Conservation (phyloP, 495 filamentous ascomycete species). For the Neurospora sp. region DNA sequence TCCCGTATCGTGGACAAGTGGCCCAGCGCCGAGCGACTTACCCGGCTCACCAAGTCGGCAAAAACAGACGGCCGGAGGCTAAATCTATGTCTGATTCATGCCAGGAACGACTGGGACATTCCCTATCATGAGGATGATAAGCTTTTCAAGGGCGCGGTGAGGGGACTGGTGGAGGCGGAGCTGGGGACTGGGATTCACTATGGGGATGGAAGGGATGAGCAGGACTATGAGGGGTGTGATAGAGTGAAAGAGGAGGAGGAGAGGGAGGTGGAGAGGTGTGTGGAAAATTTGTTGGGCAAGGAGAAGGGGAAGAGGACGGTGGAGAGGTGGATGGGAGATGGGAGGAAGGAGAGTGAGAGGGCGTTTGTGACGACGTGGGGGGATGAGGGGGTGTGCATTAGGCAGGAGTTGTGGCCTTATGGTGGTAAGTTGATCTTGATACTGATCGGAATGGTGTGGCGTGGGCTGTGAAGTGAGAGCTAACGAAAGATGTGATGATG, state of each 20-base stretch:
- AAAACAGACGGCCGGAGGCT: constrained; percentile 34
- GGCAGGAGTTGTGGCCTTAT: constrained; percentile 45
- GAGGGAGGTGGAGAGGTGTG: constrained; percentile 20
- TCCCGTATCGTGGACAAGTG: constrained; percentile 43
- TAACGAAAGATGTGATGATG: neutral
- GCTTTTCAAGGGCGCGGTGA: constrained; percentile 43
- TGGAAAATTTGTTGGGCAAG: neutral
- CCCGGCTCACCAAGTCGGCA: constrained; percentile 33
- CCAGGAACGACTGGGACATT: constrained; percentile 67
- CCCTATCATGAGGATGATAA: constrained; percentile 52
- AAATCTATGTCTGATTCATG: constrained; percentile 65
- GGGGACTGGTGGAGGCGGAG: constrained; percentile 33
- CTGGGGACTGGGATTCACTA: neutral
- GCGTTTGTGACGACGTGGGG: constrained; percentile 32
- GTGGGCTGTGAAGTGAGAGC: neutral
- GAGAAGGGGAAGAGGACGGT: constrained; percentile 34
- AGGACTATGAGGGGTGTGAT: neutral
- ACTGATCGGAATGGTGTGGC: neutral
- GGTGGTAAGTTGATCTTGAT: constrained; percentile 38
- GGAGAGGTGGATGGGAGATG: constrained; percentile 21
- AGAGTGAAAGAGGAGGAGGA: constrained; percentile 18
- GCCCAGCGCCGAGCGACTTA: constrained; percentile 37
- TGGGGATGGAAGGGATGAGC: constrained; percentile 16
- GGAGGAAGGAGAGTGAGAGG: neutral
- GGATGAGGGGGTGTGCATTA: constrained; percentile 31